Conservation (phyloP, 257 asterid genomes). For the Przewalskia tangutica region DNA sequence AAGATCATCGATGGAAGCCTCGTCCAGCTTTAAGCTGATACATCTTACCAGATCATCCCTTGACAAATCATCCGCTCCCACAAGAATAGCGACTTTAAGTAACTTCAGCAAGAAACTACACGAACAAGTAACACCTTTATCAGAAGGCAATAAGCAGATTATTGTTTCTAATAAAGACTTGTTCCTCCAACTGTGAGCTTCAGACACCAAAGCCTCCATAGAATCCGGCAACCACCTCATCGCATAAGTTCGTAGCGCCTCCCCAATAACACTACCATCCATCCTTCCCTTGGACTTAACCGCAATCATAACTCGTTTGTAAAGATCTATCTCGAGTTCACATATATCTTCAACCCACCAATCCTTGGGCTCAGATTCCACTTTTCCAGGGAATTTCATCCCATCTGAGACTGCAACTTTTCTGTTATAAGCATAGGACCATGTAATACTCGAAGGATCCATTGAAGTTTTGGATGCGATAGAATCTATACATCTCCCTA, state of each 20-base stretch:
- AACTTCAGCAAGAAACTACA: conserved; percentile 70
- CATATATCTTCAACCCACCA: conserved; percentile 97
- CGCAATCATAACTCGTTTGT: conserved; percentile 67
- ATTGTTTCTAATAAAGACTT: conserved; percentile 73
- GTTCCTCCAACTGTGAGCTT: conserved; percentile 47
- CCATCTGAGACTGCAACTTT: conserved; percentile 15
- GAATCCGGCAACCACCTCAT: conserved; percentile 84
- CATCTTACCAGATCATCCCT: conserved; percentile 49
- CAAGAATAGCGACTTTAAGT: conserved; percentile 64
- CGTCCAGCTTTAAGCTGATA: conserved; percentile 56
- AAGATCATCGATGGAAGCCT: conserved; percentile 60
- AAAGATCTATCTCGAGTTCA: conserved; percentile 68
- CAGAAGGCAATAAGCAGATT: conserved; percentile 67
- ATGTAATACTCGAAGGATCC: conserved; percentile 65
- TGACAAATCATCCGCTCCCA: conserved; percentile 51
- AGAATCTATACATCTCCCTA: conserved; percentile 72
- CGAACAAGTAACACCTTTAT: conserved; percentile 49
- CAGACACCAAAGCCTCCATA: conserved; percentile 59
- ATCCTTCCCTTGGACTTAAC: conserved; percentile 75
- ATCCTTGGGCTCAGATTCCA: conserved; percentile 57
- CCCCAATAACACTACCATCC: conserved; percentile 59
- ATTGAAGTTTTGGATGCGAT: conserved; percentile 78
- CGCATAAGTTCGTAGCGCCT: conserved; percentile 72
- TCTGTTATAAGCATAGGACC: conserved; percentile 80
- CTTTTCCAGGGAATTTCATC: conserved; percentile 27